A percentile compares a stretch with the other conserved stretches of the same genome.
These are phyloP conservation scores for Cyclospora cayetanensis DNA, from an alignment of 169 alveolate species.

Conservation along the genomic window DNA sequence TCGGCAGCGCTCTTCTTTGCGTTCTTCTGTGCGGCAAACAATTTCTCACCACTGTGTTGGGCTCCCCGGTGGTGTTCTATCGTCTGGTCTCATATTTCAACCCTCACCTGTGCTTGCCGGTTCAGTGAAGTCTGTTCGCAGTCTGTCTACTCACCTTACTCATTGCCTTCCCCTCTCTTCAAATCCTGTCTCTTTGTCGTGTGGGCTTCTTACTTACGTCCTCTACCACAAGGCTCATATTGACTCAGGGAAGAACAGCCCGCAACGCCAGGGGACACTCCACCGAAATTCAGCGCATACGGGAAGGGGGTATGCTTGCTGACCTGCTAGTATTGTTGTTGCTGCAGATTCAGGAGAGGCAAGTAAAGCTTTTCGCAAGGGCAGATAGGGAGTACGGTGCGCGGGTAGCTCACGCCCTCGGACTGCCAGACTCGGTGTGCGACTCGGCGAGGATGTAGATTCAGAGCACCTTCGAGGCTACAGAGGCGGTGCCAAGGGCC, in stretches of 20 bases:
- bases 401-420: background rate
- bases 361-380: background rate
- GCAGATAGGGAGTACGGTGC: background rate
- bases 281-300: background rate
- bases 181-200: background rate
- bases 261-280: too few relatives aligned
- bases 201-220: background rate
- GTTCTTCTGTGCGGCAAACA: background rate
- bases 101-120: too few relatives aligned
- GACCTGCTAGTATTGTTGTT: background rate
- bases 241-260: too few relatives aligned
- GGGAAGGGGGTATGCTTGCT: background rate
- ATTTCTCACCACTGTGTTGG: background rate
- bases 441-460: background rate
- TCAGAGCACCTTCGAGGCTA: too few relatives aligned
- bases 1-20: background rate
- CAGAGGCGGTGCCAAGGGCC: too few relatives aligned
- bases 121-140: background rate
- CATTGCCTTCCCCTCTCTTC: too few relatives aligned
- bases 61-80: background rate
- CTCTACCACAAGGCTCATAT: too few relatives aligned
- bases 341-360: slow-evolving; percentile 8
- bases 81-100: too few relatives aligned
- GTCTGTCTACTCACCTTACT: background rate
- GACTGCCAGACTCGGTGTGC: background rate